Base-by-base conservation (phyloP, 352 stramenopile genomes). In the Phytophthora ramorum region DNA sequence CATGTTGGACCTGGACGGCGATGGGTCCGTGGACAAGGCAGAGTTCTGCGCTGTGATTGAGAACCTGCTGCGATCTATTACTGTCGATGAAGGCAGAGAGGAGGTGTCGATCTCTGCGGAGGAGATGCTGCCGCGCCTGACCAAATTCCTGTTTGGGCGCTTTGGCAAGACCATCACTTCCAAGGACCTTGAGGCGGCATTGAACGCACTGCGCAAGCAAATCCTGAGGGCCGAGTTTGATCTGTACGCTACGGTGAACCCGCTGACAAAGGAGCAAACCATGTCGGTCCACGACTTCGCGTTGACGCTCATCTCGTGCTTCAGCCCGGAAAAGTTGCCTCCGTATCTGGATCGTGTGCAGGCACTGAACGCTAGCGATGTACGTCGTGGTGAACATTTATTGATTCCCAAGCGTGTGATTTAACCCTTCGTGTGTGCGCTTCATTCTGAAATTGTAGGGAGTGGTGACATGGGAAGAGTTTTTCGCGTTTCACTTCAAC, bases 241-340 rank as follows among this genome's bases (percentile, higher is more conserved):
- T 62, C 44, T 91, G 32, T 93, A 90, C 61, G 83, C 83, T 8
- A 82, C 71, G 17, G 52, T 71, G 22, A 62, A 86, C 55, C 75
- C 76, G 13, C 20, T 69, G 35, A 89, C 80, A 46, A 73, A 67
- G 45, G 64, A 76, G 32, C 52, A 69, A 17, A 78, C 71, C 30
- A 77, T 93, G 49, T 91, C 83, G 9, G 79, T 93, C 3, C 83
- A 93, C 47, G 85, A 93, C 70, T 93, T 92, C 50, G 83, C 85
- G 14, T 73, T 92, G 45, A 91, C 85, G 55, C 70, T 93, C 38
- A 71, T 93, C 13, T 91, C 83, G 55, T 78, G 80, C 68, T 89
- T 91, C 38, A 83, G 92, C 37, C 81, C 85, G 14, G 79, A 92
- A 19, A 85, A 85, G 43, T 55, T 93, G 26, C 66, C 75, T 4